phyloP scores from a whole-genome alignment of 2,329 filamentous ascomycete species.

The Pyricularia sp. region DNA sequence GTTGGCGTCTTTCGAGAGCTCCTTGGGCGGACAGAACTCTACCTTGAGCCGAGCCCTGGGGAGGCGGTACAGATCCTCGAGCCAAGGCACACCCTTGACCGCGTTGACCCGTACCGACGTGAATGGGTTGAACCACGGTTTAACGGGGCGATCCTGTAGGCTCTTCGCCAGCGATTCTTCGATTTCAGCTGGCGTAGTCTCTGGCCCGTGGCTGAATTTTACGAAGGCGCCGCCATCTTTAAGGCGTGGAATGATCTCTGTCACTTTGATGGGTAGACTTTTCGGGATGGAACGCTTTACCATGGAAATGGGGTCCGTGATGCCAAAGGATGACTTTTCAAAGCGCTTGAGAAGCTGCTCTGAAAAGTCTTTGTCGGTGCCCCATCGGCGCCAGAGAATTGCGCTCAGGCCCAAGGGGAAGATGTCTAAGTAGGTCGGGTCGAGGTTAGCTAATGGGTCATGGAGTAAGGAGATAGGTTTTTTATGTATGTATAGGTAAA shows the following conservation, averaged over 20 bases:
- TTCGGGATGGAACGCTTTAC: constrained; percentile 51
- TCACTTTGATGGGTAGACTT: constrained; percentile 53
- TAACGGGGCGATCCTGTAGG: constrained; percentile 57
- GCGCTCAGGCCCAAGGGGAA: constrained; percentile 62
- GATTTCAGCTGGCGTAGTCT: constrained; percentile 17
- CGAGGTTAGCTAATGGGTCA: not conserved
- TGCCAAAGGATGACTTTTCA: constrained; percentile 34
- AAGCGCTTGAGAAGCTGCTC: constrained; percentile 35
- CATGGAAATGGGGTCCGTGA: constrained; percentile 37
- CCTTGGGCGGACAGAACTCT: constrained; percentile 65
- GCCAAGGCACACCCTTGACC: constrained; percentile 79
- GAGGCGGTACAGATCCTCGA: constrained; percentile 79
- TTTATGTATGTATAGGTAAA: not conserved
- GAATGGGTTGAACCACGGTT: constrained; percentile 85
- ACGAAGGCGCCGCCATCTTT: constrained; percentile 92
- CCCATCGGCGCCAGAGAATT: constrained; percentile 30
- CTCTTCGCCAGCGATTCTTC: constrained; percentile 44
- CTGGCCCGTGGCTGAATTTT: constrained; percentile 50
- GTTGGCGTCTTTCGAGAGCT: constrained; percentile 40
- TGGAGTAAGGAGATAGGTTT: not conserved
- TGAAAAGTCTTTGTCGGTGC: constrained; percentile 34
- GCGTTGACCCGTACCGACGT: constrained; percentile 54
- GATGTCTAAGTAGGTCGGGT: constrained; percentile 42
- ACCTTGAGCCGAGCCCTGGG: constrained; percentile 66
- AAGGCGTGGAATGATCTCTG: constrained; percentile 68